phyloP scores from a whole-genome alignment of 768 basidiomycete species.

The Fistulinella prunicolor region DNA sequence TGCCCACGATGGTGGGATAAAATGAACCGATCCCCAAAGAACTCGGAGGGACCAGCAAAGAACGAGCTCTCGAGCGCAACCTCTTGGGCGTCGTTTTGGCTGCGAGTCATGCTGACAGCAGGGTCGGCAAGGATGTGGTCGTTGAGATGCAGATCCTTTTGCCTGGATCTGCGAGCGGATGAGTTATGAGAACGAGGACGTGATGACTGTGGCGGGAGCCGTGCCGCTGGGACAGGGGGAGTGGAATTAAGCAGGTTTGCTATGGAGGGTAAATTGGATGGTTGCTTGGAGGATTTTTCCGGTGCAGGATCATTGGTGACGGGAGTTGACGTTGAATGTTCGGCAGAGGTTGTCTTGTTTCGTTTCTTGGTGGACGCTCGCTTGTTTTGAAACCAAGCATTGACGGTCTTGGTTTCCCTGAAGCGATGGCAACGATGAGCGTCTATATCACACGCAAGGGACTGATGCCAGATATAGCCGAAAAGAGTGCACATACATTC shows the following conservation, averaged over 20 bases:
- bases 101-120: background rate
- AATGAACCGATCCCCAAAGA: constrained; percentile 29
- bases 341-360: constrained; percentile 41
- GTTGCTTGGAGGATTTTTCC: constrained; percentile 28
- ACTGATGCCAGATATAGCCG: constrained; percentile 17
- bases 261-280: constrained; percentile 35
- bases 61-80: constrained; percentile 28
- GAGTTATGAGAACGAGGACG: constrained; percentile 26
- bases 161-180: constrained; percentile 27
- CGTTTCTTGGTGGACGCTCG: constrained; percentile 78
- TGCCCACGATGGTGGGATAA: constrained; percentile 34
- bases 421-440: constrained; percentile 11
- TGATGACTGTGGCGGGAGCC: constrained; percentile 18
- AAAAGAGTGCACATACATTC: constrained; percentile 59
- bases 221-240: constrained; percentile 22
- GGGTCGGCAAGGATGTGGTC: constrained; percentile 26
- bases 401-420: constrained; percentile 84
- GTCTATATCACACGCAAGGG: constrained; percentile 7
- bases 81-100: constrained; percentile 15
- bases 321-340: constrained; percentile 30
- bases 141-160: constrained; percentile 33
- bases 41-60: constrained; percentile 32
- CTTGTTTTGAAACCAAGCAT: constrained; percentile 88
- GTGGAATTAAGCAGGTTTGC: constrained; percentile 41
- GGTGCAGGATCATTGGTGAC: constrained; percentile 23